Percentiles rank a stretch among this genome's conserved stretches.
Evolutionary conservation across 208 protist species (phyloP).

Genomic region (Acanthamoeba rhysodes): DNA sequence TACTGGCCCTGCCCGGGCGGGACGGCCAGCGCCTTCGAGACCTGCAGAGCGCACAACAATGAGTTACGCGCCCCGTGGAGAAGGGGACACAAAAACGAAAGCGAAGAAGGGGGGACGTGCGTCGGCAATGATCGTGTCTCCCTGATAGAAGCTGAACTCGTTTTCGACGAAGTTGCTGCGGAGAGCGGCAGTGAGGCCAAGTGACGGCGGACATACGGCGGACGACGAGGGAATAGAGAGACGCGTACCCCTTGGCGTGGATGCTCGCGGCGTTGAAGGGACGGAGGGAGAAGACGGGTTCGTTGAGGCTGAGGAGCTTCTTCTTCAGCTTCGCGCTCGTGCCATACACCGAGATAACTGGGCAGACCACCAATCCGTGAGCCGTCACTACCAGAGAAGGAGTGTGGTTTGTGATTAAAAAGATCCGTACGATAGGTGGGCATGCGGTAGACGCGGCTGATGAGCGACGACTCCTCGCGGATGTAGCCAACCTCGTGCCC

Average conservation of each 20-base stretch:
- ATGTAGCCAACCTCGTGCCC: background rate
- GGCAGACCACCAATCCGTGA: background rate
- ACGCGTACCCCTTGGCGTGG: background rate
- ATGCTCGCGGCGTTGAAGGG: background rate
- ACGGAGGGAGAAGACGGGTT: background rate
- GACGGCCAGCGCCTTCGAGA: background rate
- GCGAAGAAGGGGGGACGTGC: background rate
- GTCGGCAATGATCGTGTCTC: background rate
- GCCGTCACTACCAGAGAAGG: too few relatives aligned
- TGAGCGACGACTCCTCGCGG: background rate
- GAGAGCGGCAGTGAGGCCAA: too few relatives aligned
- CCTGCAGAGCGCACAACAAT: background rate
- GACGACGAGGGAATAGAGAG: too few relatives aligned
- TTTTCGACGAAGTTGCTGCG: background rate
- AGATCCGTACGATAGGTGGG: background rate
- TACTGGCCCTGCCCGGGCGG: background rate
- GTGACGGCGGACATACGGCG: too few relatives aligned
- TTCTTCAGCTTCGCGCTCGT: background rate
- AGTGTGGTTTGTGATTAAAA: too few relatives aligned
- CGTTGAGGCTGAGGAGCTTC: background rate
- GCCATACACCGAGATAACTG: background rate
- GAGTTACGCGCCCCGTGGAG: background rate
- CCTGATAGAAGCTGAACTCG: conserved; percentile 13
- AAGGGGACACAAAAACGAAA: background rate
- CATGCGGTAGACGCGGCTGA: conserved; percentile 16